Evolutionary conservation across 2,329 filamentous ascomycete genomes (phyloP), one percentile per base, ranked within the genome.

Genomic region (Claviceps sp.): DNA sequence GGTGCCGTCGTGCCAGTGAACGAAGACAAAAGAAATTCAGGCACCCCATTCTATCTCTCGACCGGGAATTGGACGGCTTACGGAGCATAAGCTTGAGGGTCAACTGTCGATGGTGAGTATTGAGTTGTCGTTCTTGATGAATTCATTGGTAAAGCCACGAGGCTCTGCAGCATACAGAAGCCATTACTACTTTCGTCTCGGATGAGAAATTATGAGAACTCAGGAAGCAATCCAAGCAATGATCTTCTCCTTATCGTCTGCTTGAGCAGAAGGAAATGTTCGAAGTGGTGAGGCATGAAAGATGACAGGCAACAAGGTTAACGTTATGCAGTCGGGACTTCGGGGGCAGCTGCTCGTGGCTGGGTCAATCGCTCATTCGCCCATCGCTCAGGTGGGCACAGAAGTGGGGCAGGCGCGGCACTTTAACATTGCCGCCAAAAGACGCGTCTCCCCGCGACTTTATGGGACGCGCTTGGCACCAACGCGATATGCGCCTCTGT

Each of bases 391-490:
- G 11, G 30, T 34, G 30, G 30, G 30, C 30, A 34, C 9, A 4
- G 9, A 34, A 34, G 50, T 52, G 50, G 45, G 44, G 11, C 51
- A 26, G 51, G 53, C 54, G 50, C 54, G 46, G 52, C 53, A 56
- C 53, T 55, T 59, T 55, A 56, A 57, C 54, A 54, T 40, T 47
- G 24, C 37, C 49, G 34, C 52, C 50, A 37, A 41, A 53, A 55
- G 57, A 58, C 58, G 58, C 57, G 59, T 60, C 57, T 56, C 54
- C 54, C 16, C 42, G 38, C 24, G 34, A 41, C 37, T 37, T n/a
- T 50, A 9, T 37, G 26, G 6, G 46, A 55, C 54, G 55, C 56
- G 55, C 43, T 50, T 45, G 34, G 42, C 20, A 11, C 30, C 22
- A 8, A 30, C 26, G 8, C 9, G 26, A 30, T 9, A 26, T 26